Base-by-base conservation (phyloP, 139 green algal species). In the Spirogloea muscicola region DNA sequence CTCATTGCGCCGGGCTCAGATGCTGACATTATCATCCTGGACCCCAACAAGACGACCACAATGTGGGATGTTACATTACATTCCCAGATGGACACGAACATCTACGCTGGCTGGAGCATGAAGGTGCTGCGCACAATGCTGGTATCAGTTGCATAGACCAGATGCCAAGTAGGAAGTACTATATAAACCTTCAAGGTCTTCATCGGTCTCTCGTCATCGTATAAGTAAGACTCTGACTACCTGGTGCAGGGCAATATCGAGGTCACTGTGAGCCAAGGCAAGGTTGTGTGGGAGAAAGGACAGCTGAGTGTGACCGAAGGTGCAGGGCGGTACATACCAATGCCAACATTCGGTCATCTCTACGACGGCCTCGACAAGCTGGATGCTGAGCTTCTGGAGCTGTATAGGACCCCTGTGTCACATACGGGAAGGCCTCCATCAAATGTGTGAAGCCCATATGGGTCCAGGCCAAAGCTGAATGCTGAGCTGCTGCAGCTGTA, bases 21-120 rank as follows among this genome's bases (percentile, higher is more conserved):
- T 74, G 94, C 94, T 29, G 94, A 98, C 58, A 81, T 98, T 37
- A 92, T 97, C 36, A 52, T 98, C 25, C 74, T 98, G 6, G 90
- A 98, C 61, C 94, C 94, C 0, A 38, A 68, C 1, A 49, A 7
- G 41, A 59, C 84, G 39, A 91, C 95, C 74, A 84, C 68, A 21
- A 85, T 98, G 33, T 85, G 75, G 18, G 93, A 90, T 5, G 74
- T 70, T 0, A 89, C 58, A 1, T 88, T 96, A 77, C 90, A 96
- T 72, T 94, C 88, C 3, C 58, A 58, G 5, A 93, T 96, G 61
- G 94, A 98, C 82, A 93, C 88, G 1, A 98, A 96, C 68, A 82
- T 98, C 7, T 98, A 96, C 68, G 94, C 98, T 79, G 93, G 93
- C 2, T 79, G 49, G 66, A 49, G 9, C 3, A 82, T 82, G 38